Evolutionary conservation across 306 rosid genomes (phyloP), one percentile per base, ranked within the genome.

Genomic region (Luffa aegyptiaca): DNA sequence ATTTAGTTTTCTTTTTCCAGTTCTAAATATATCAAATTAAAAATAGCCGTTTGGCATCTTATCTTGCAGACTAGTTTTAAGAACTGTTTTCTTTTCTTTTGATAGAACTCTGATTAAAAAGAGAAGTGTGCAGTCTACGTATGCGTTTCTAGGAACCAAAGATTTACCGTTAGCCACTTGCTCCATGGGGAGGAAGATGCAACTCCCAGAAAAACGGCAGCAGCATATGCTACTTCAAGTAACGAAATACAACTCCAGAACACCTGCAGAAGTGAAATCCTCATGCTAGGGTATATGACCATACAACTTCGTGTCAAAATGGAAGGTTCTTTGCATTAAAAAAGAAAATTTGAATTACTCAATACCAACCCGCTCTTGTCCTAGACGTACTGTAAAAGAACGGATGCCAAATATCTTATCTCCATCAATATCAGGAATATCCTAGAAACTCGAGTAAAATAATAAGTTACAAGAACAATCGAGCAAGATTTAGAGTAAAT

Each of bases 381-480:
- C 97, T 86, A 95, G 79, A 69, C 93, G 93, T 76, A 95, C 97
- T 80, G 97, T 87, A 89, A 91, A 95, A 0, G 97, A 91, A 80
- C 83, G 93, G 79, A 95, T 93, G 80, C 94, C 97, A 69, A 80
- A 93, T 81, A 91, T 83, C 81, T 76, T 90, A 87, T 95, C 97
- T 66, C 98, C 98, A 83, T 95, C 98, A 35, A 95, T 92, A 86
- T 92, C 98, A 75, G 98, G 98, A 85, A 92, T 92, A 74, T 95
- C 98, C 98, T 95, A 59, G 42, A 82, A 64, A 79, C 59, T n/a
- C 21, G 36, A 78, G 21, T 37, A 31, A 26, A 42, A 5, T 66
- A 66, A 8, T 11, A 39, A 65, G 37, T 33, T 14, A 72, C 12
- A 51, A 51, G 58, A 18, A 48, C 36, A 61, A 70, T 37, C 33